Evolutionary conservation across 768 basidiomycete species (phyloP).

Genomic region (Grammothele lineata): DNA sequence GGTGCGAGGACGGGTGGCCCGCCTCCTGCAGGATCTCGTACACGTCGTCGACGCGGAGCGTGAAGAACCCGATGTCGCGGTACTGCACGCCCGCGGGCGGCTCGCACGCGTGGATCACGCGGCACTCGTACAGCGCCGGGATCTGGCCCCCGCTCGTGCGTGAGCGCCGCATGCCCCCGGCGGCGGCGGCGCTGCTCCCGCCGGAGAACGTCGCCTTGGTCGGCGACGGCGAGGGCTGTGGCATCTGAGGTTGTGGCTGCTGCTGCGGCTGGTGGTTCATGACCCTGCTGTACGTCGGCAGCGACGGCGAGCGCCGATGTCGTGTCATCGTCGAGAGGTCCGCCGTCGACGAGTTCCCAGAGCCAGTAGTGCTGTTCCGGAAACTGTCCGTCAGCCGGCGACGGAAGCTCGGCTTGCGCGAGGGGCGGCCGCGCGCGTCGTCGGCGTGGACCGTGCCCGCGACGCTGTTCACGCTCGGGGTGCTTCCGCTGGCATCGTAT

Average conservation of each 20-base stretch:
- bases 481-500: conserved; percentile 15
- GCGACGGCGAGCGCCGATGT: conserved; percentile 22
- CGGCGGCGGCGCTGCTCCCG: not conserved
- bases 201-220: conserved; percentile 14
- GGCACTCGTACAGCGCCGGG: conserved; percentile 56
- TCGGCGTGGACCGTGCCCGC: conserved; percentile 6
- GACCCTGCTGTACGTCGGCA: too few relatives aligned
- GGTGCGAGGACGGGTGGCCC: conserved; percentile 73
- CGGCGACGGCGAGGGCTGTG: conserved; percentile 12
- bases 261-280: not conserved
- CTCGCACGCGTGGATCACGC: conserved; percentile 63
- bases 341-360: not conserved
- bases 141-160: conserved; percentile 10
- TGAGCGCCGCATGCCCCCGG: not conserved
- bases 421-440: conserved; percentile 16
- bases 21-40: conserved; percentile 71
- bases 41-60: conserved; percentile 54
- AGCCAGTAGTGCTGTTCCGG: conserved; percentile 3
- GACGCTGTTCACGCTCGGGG: conserved; percentile 10
- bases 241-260: too few relatives aligned
- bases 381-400: conserved; percentile 24
- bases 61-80: conserved; percentile 75
- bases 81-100: conserved; percentile 64
- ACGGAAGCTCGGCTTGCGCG: conserved; percentile 24
- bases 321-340: conserved; percentile 11